Evolutionary conservation across 2,329 filamentous ascomycete species (phyloP), one percentile per base, ranked within the genome.

Genomic region (Sporothrix inflata): DNA sequence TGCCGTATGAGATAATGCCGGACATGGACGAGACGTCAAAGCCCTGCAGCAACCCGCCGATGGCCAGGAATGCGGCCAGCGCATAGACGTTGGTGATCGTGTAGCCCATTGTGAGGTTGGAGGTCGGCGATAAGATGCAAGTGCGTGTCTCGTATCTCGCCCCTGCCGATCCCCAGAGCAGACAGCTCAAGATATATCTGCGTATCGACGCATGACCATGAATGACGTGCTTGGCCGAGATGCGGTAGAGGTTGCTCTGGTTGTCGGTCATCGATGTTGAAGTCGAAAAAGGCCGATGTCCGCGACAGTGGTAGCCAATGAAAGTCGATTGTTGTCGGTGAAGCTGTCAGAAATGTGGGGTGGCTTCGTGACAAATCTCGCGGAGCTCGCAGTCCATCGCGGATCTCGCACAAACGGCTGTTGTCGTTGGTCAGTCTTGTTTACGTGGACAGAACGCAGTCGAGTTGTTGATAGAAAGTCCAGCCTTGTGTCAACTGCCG

Each of bases 21-120:
- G 63, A 66, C 63, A 66, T 66, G 63, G 53, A 66, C 14, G 63
- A 66, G 21, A 66, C 63, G 24, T 66, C 63, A 66, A 66, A 66
- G 42, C 63, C 63, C 21, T 66, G 63, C 3, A 66, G 42, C 40
- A 66, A 5, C 4, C 63, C 63, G 21, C 63, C 63, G 7, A 66
- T 66, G 40, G 63, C 63, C 63, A 66, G 24, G 21, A 66, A 66
- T 14, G 40, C 63, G 24, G 63, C 63, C 16, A 66, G 42, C 11
- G 63, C 63, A 40, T 66, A 66, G 14, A 47, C 63, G 42, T 49
- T 66, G 40, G 63, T 66, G 40, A 66, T 66, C 14, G 63, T 66
- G 42, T 66, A 66, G 42, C 12, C 16, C 40, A 49, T 49, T 11
- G n/a, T 9, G 38, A 30, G 63, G 40, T 2, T 11, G 24, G 11